A percentile compares a stretch with the other conserved stretches of the same genome.
Evolutionary conservation across 805 yeast genomes (phyloP).

Genomic region (Wickerhamomyces queroliae): DNA sequence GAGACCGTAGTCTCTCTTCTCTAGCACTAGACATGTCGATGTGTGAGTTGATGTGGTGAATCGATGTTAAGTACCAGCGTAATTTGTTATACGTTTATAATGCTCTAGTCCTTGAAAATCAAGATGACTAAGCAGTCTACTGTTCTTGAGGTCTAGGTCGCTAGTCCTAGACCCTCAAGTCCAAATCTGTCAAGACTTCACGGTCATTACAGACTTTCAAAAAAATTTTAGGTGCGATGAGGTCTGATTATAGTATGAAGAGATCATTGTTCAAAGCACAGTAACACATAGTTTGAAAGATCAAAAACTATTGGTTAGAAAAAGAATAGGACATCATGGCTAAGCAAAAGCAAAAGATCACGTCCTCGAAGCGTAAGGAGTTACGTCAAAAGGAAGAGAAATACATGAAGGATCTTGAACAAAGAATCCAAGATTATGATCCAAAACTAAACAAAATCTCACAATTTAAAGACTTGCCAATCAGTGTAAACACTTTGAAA

Average conservation of each 20-base stretch:
- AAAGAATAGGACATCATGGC: slow-evolving; percentile 26
- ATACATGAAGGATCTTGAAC: slow-evolving; percentile 37
- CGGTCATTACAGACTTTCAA: too few species aligned
- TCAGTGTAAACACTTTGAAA: slow-evolving; percentile 53
- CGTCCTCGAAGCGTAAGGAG: slow-evolving; percentile 31
- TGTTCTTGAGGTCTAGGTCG: too few species aligned
- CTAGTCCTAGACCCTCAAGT: too few species aligned
- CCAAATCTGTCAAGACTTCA: too few species aligned
- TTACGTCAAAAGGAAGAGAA: slow-evolving; percentile 30
- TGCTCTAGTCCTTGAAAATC: too few species aligned
- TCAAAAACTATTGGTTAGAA: too few species aligned
- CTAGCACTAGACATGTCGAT: not conserved
- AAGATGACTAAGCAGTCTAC: too few species aligned
- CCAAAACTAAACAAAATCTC: slow-evolving; percentile 30
- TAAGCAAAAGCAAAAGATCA: slow-evolving; percentile 26
- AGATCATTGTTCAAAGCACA: slow-evolving; percentile 3
- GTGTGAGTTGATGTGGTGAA: too few species aligned
- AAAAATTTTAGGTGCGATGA: slow-evolving; percentile 5
- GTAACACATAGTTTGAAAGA: not conserved
- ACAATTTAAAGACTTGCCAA: slow-evolving; percentile 74
- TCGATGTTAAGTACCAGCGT: too few species aligned
- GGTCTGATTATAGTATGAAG: not conserved
- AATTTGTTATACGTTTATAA: too few species aligned
- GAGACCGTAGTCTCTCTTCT: not conserved
- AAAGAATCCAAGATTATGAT: slow-evolving; percentile 50